Evolutionary conservation across 495 filamentous ascomycete species (phyloP), one percentile per base, ranked within the genome.

Genomic region (Xylaria curta): DNA sequence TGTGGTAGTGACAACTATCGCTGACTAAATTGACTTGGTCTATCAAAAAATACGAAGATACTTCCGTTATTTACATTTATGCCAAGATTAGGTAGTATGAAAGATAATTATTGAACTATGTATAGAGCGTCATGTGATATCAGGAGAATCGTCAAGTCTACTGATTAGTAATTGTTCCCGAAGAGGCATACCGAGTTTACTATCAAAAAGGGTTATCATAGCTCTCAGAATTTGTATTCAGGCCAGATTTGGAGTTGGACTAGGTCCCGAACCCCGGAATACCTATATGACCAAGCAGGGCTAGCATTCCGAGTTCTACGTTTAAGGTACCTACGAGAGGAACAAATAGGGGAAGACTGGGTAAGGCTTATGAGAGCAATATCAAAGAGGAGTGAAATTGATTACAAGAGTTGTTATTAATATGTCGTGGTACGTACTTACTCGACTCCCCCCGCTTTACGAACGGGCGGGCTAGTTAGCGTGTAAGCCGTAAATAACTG

Each of bases 381-480:
- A 56, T 15, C 51, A 54, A 21, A 13, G 51, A 28, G 51, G 51
- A 21, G 24, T 15, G 51, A 9, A 28, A 54, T 54, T 28, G 12
- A n/a, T 64, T 47, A 31, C 42, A n/a, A 31, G 21, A 46, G 4
- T 9, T 40, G 24, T 40, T 47, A 10, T 24, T 31, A 28, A 21
- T 64, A 13, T 42, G 2, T 47, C 38, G 24, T 47, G 40, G n/a
- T 64, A 15, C 51, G 51, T 9, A 19, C 33, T 10, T 24, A 12
- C 58, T 59, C 21, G 54, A 36, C 60, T 21, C 33, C 33, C 26
- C 17, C 38, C 60, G 10, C 31, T 38, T 38, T 59, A 31, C 15
- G 56, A 59, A 36, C 58, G 8, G 58, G 58, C n/a, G n/a, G 60
- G 36, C n/a, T 28, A 44, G 36, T 38, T 38, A 38, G 60, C 38